A percentile compares a stretch with the other conserved stretches of the same genome.
phyloP scores from a whole-genome alignment of 2,329 filamentous ascomycete species.

The Fusarium subtropicale region DNA sequence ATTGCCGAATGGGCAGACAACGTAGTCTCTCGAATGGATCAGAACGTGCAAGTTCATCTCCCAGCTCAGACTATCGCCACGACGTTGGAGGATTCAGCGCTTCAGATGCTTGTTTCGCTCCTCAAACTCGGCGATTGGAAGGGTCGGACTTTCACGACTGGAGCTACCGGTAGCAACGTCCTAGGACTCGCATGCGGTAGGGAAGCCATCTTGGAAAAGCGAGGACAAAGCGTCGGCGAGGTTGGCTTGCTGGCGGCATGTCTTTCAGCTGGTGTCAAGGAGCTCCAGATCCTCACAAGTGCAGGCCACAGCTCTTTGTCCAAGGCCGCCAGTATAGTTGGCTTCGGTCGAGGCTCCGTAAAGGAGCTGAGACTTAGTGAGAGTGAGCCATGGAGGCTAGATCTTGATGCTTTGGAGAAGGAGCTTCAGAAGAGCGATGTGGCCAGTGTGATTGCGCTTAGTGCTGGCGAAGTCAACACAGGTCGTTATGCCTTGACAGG shows the following conservation, averaged over 20 bases:
- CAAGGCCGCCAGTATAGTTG: conserved; percentile 86
- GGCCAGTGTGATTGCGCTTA: conserved; percentile 83
- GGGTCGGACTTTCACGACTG: conserved; percentile 67
- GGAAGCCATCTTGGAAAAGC: conserved; percentile 68
- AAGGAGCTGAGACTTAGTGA: conserved; percentile 66
- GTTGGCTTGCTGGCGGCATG: conserved; percentile 77
- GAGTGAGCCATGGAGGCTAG: conserved; percentile 74
- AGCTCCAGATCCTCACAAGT: conserved; percentile 82
- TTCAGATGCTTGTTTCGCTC: conserved; percentile 76
- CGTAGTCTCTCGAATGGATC: conserved; percentile 82
- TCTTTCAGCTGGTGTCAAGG: conserved; percentile 68
- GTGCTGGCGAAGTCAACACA: conserved; percentile 91
- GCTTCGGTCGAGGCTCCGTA: conserved; percentile 78
- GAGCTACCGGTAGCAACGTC: conserved; percentile 81
- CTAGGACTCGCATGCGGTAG: conserved; percentile 76
- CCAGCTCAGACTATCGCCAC: conserved; percentile 80
- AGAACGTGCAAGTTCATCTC: conserved; percentile 87
- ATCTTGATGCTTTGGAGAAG: conserved; percentile 72
- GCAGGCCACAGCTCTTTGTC: conserved; percentile 84
- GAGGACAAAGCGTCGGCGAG: conserved; percentile 68
- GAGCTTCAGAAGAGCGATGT: conserved; percentile 64
- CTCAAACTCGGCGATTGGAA: conserved; percentile 72
- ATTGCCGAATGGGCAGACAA: conserved; percentile 86
- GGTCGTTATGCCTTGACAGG: conserved; percentile 77
- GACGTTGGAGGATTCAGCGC: conserved; percentile 77